These are phyloP conservation scores for Hypoxylon sp. DNA, from an alignment of 2,329 filamentous ascomycete genomes.

Conservation along the genomic window DNA sequence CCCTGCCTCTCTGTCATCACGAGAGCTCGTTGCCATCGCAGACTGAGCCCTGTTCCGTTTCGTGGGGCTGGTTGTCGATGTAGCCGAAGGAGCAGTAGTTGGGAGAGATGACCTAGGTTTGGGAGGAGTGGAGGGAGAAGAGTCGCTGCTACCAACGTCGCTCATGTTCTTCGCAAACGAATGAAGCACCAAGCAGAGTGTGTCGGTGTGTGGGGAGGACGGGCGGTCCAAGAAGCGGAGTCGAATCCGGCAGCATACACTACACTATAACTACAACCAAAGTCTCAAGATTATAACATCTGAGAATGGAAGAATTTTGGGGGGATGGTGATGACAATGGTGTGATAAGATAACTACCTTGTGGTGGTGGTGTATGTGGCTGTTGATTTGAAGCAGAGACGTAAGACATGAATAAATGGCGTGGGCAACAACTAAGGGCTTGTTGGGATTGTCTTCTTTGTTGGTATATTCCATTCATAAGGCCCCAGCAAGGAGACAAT, in stretches of 20 bases:
- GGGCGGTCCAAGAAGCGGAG: slow-evolving; percentile 44
- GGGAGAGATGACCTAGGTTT: slow-evolving; percentile 38
- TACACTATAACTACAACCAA: slow-evolving; percentile 29
- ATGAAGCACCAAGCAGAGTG: slow-evolving; percentile 25
- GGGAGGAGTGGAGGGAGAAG: slow-evolving; percentile 44
- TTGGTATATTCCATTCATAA: slow-evolving; percentile 44
- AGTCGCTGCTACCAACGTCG: slow-evolving; percentile 46
- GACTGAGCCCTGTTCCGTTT: slow-evolving; percentile 42
- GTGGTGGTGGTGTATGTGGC: slow-evolving; percentile 35
- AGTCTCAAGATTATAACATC: slow-evolving; percentile 32
- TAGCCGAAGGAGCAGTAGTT: slow-evolving; percentile 32
- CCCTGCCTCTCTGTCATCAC: slow-evolving; percentile 27
- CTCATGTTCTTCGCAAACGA: slow-evolving; percentile 51
- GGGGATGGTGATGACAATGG: slow-evolving; percentile 21
- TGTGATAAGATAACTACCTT: slow-evolving; percentile 34
- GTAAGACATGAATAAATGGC: slow-evolving; percentile 46
- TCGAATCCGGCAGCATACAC: slow-evolving; percentile 44
- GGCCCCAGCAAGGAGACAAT: slow-evolving; percentile 39
- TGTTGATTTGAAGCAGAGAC: slow-evolving; percentile 41
- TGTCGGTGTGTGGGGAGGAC: slow-evolving; percentile 41
- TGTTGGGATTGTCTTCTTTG: slow-evolving; percentile 51
- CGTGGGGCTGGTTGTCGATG: slow-evolving; percentile 43
- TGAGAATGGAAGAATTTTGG: slow-evolving; percentile 8
- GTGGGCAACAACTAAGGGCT: slow-evolving; percentile 48
- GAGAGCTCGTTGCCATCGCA: slow-evolving; percentile 46